These are phyloP conservation scores for Alternaria conjuncta DNA, from an alignment of 2,329 filamentous ascomycete species.

Conservation along the genomic window DNA sequence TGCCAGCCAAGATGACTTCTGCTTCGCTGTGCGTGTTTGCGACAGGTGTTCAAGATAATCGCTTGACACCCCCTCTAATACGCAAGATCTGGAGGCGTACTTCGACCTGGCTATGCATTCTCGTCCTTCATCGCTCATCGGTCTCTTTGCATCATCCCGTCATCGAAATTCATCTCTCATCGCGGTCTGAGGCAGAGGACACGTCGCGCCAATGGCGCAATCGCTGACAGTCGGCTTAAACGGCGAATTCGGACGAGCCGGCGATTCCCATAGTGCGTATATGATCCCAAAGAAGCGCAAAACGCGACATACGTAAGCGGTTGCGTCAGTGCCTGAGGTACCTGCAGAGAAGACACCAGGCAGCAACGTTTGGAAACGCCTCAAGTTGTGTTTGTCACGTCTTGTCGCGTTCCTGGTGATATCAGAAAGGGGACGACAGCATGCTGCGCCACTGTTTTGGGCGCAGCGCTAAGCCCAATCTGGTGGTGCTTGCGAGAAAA, in stretches of 20 bases:
- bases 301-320: conserved; percentile 19
- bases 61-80: no score
- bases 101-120: no score
- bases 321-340: conserved; percentile 28
- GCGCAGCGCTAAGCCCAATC: conserved; percentile 16
- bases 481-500: conserved; percentile 33
- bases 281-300: not conserved
- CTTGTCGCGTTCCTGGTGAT: not conserved
- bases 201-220: not conserved
- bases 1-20: not conserved
- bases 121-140: not conserved
- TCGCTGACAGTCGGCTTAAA: not conserved
- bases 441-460: conserved; percentile 14
- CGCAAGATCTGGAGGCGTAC: no score
- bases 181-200: not conserved
- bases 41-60: not conserved
- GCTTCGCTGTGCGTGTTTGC: not conserved
- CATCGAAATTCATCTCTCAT: not conserved
- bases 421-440: not conserved
- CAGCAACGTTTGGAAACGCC: conserved; percentile 8
- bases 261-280: not conserved
- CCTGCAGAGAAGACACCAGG: conserved; percentile 11
- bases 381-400: not conserved
- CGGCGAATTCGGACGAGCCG: not conserved
- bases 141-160: not conserved